Percentiles rank a stretch among this genome's conserved stretches.
Evolutionary conservation across 306 rosid genomes (phyloP).

Genomic region (Phaseolus lunatus): DNA sequence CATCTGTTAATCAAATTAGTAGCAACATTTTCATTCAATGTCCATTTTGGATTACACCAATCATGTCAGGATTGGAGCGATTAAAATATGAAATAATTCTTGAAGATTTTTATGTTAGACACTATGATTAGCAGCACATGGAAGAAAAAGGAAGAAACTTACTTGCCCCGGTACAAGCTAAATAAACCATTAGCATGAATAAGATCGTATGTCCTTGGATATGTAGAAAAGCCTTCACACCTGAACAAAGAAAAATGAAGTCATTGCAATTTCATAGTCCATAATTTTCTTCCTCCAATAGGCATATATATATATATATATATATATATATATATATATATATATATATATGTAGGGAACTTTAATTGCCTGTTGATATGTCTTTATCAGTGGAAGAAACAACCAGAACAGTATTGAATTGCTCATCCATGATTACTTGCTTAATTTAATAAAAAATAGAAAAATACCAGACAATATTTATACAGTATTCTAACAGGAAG

Average conservation of each 20-base stretch:
- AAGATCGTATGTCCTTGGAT: constrained; percentile 96
- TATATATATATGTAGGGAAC: too few relatives aligned
- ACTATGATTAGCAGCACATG: background rate
- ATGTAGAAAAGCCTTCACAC: constrained; percentile 99
- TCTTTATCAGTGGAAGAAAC: constrained; percentile 9
- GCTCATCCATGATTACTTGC: too few relatives aligned
- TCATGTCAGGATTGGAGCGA: background rate
- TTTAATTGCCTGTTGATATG: background rate
- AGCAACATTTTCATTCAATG: constrained; percentile 9
- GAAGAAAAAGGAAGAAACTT: constrained; percentile 55
- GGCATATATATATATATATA: too few relatives aligned
- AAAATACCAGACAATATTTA: background rate
- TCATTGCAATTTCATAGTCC: constrained; percentile 17
- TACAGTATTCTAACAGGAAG: too few relatives aligned
- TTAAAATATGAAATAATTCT: background rate
- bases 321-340: too few relatives aligned
- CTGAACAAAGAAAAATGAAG: constrained; percentile 57
- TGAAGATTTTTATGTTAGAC: too few relatives aligned
- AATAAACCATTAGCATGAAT: constrained; percentile 85
- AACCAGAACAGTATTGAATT: too few relatives aligned
- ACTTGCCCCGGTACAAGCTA: constrained; percentile 77
- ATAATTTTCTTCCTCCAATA: constrained; percentile 20
- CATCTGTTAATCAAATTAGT: constrained; percentile 62
- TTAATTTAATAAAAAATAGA: too few relatives aligned
- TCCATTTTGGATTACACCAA: background rate